Conservation (phyloP, 2,329 filamentous ascomycete species). For the Gaeumannomyces tritici region DNA sequence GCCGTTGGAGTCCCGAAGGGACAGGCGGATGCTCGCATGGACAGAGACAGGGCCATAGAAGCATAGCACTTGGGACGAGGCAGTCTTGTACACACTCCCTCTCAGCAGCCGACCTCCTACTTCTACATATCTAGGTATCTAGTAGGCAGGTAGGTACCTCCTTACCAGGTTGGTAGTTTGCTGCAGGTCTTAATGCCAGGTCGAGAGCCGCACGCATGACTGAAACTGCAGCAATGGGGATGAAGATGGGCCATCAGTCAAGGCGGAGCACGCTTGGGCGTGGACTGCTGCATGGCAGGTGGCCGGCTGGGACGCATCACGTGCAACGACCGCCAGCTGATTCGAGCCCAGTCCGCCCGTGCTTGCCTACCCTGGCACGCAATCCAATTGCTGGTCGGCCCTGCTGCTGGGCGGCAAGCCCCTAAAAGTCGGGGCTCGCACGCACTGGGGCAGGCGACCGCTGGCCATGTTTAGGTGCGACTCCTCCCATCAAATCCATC, state of each 20-base stretch:
- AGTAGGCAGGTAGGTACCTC: too few species aligned
- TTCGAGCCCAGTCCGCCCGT: not conserved
- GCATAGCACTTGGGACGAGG: not conserved
- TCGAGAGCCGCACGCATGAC: not conserved
- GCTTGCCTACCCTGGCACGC: not conserved
- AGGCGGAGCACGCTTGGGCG: too few species aligned
- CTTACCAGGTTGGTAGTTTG: too few species aligned
- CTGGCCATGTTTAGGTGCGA: not conserved
- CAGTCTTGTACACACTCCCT: not conserved
- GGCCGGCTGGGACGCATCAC: not conserved
- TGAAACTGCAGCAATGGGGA: not conserved
- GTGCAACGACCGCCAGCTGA: not conserved
- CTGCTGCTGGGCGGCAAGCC: not conserved
- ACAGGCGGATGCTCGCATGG: not conserved
- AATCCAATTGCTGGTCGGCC: not conserved
- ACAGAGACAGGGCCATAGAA: not conserved
- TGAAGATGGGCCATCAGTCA: not conserved
- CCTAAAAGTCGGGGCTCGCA: not conserved
- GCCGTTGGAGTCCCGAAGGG: not conserved
- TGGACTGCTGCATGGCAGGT: too few species aligned
- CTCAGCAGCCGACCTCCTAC: too few species aligned
- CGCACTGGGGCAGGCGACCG: not conserved
- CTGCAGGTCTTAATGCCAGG: not conserved
- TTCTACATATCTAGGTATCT: too few species aligned
- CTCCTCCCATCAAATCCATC: not conserved